Base-by-base conservation (phyloP, 371 early-diverging fungal species). In the Chytridiales sp. region DNA sequence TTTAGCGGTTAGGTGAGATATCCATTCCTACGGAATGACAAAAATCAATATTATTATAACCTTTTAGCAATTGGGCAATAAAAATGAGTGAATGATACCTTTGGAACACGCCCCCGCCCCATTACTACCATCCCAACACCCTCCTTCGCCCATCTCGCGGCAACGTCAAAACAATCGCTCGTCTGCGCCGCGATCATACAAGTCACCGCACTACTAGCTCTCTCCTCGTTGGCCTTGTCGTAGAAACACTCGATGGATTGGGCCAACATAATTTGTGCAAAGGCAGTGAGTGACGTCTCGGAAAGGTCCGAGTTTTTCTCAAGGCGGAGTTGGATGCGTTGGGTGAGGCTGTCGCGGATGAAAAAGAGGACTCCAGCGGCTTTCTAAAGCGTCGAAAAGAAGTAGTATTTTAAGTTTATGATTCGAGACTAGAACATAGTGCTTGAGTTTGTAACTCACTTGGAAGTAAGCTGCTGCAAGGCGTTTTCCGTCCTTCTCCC, bases 171-270 rank as follows among this genome's bases (percentile, higher is more conserved):
- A 54, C 62, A 73, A 36, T 78, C 80, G 9, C 77, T 59, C 1
- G 73, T 60, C 36, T 80, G 76, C 1, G 73, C 75, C 11, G 80
- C 70, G 38, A 80, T 65, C 58, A 57, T 63, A 2, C 72, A 60
- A 0, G 59, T 74, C 1, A 73, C 64, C 0, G 66, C 21, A 41
- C 73, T 75, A 27, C 68, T 69, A 11, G 61, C 56, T 24, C 67
- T 64, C n/a, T 78, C 78, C 22, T 73, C 62, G 38, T 58, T 68
- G 0, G 80, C 79, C 47, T 75, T 75, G 32, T 77, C 76, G 34
- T 64, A 76, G 55, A 66, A 80, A 64, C 82, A 80, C 50, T 82
- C 79, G 38, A 66, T 49, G 0, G 82, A 76, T 46, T 82, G 82
- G 1, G 78, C 77, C 1, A 78, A 62, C 74, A 80, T 70, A 8